Conservation (phyloP, 176 grass and related monocot genomes). For the Oryza punctata region DNA sequence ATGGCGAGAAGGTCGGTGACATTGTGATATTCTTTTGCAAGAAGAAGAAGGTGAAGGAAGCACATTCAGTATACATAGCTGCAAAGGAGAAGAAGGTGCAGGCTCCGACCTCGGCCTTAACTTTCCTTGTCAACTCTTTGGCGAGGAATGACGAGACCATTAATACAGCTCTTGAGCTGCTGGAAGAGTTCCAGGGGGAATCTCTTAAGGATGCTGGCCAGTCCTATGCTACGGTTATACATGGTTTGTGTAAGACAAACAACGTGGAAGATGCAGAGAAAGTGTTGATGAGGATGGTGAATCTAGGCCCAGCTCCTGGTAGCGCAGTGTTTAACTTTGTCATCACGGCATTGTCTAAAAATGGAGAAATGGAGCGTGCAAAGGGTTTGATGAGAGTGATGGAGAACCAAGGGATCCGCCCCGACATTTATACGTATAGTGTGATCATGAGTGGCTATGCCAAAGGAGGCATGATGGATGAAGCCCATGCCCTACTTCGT, state of each 20-base stretch:
- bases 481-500: slow-evolving; percentile 71
- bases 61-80: slow-evolving; percentile 63
- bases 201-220: slow-evolving; percentile 68
- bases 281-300: slow-evolving; percentile 69
- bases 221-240: slow-evolving; percentile 67
- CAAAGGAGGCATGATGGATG: slow-evolving; percentile 77
- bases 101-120: slow-evolving; percentile 46
- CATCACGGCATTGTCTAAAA: slow-evolving; percentile 72
- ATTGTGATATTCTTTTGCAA: slow-evolving; percentile 63
- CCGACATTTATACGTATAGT: slow-evolving; percentile 85
- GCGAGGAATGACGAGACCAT: slow-evolving; percentile 73
- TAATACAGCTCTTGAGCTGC: slow-evolving; percentile 56
- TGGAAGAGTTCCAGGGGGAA: slow-evolving; percentile 65
- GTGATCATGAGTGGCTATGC: slow-evolving; percentile 88
- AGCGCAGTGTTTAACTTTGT: slow-evolving; percentile 85
- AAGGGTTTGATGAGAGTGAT: slow-evolving; percentile 69
- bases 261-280: slow-evolving; percentile 62
- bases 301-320: slow-evolving; percentile 74
- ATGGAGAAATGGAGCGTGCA: slow-evolving; percentile 77
- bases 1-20: slow-evolving; percentile 57
- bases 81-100: slow-evolving; percentile 69
- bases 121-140: slow-evolving; percentile 57
- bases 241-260: slow-evolving; percentile 70
- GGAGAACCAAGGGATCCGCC: slow-evolving; percentile 61
- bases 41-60: slow-evolving; percentile 65